Evolutionary conservation across 179 eudicot genomes (phyloP), one percentile per base, ranked within the genome.

Genomic region (Monotropa hypopitys): DNA sequence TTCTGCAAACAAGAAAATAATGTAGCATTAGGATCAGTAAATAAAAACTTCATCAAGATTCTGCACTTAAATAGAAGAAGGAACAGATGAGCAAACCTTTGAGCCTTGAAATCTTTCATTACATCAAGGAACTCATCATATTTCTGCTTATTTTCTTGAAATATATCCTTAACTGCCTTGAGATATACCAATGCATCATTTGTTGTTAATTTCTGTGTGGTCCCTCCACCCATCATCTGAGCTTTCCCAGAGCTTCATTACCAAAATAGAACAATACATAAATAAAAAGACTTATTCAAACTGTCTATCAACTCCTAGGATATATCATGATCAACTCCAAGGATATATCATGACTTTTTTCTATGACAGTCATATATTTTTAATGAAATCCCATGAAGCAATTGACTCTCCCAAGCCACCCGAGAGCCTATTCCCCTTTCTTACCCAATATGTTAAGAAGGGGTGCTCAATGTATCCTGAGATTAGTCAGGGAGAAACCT

Each of bases 41-140:
- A 16, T 16, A n/a, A 73, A 73, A 75, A 4, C 2, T 50, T 50
- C 21, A 65, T 67, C 43, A 3, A 38, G 11, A 50, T 54, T 30
- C 10, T 45, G 43, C 78, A 53, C 23, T 21, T 62, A 78, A 72
- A 15, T 32, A 30, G 62, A 74, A 63, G 21, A 69, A 73, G 38
- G 21, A 70, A 23, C 56, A 42, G 7, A 67, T 26, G 15, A 12
- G 43, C 69, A 71, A 81, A 90, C 98, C 93, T 89, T 85, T 92
- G 93, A 71, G 90, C 88, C 85, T 93, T 93, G 81, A 92, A 92
- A 84, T 90, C 91, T 84, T 90, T 93, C 97, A 92, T 93, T 79
- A 93, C 97, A 77, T 88, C 94, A 66, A 93, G 93, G 74, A 93
- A 93, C 42, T 90, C 90, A 43, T 88, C 91, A 82, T 93, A 93